Evolutionary conservation across 495 filamentous ascomycete genomes (phyloP), one percentile per base, ranked within the genome.

Genomic region (Rusavskia elegans): DNA sequence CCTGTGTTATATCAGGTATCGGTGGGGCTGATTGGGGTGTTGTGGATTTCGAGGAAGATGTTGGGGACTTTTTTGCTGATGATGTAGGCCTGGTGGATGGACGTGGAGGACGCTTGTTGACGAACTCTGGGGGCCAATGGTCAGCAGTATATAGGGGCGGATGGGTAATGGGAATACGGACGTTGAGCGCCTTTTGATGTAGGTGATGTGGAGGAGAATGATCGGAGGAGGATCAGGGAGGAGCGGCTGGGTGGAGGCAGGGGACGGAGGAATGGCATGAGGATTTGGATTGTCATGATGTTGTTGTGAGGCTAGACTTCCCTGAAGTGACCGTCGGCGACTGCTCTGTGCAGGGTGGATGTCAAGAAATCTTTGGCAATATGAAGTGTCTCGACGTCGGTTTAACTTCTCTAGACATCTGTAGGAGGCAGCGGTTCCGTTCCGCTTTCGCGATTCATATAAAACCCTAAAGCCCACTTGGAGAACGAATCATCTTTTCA

Each of bases 21-120:
- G 21, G 49, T 13, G 49, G 40, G 49, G 40, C 40, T 3, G 25
- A 27, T 27, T 35, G 5, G 32, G 32, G 32, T 13, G 32, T 1
- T 37, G 41, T 45, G 40, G 46, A 4, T 39, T n/a, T 50, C 5
- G 59, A 17, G 61, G 61, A 58, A 63, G 69, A 61, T 67, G 57
- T 45, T 37, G 53, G 14, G 20, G 44, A 17, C 4, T 46, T 46
- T 23, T 13, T 23, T 11, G 20, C 14, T 46, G 20, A 9, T 46
- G 44, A 46, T 13, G 44, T 46, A 4, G 44, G 5, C 13, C 6
- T 46, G 23, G 44, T 10, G 23, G 44, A 42, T 20, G 39, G 14
- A 46, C 17, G 44, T 17, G 19, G 44, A 25, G 44, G 23, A 46
- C 44, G 40, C 20, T 42, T 42, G n/a, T 42, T 21, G n/a, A 42